Evolutionary conservation across 164 flowering plant genomes (phyloP).

Genomic region (Annona squamosa): DNA sequence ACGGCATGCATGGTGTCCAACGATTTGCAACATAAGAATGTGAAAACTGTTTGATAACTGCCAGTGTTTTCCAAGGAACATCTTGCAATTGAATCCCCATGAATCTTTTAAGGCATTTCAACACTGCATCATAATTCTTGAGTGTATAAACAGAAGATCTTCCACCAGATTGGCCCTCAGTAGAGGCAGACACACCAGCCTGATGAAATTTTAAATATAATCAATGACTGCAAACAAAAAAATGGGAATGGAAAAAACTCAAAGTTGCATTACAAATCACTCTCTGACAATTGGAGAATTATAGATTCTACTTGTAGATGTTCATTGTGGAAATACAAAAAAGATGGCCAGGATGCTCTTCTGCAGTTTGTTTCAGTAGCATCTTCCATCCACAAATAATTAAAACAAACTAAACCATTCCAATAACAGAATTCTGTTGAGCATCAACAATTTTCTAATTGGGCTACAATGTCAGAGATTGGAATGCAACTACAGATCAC

Average conservation of each 20-base stretch:
- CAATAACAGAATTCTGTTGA: no score
- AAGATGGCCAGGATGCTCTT: no score
- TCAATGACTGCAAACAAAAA: not conserved
- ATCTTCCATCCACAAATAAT: no score
- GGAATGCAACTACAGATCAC: no score
- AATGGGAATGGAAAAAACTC: not conserved
- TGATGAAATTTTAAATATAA: constrained; percentile 17
- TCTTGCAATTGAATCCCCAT: constrained; percentile 52
- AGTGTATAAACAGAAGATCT: constrained; percentile 63
- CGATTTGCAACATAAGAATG: constrained; percentile 40
- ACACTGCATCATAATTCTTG: constrained; percentile 53
- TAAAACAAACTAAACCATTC: no score
- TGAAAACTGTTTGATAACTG: constrained; percentile 57
- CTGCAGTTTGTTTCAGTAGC: no score
- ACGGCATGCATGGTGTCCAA: constrained; percentile 88
- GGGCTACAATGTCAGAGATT: no score
- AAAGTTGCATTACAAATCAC: not conserved
- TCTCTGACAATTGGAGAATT: not conserved
- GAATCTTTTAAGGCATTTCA: constrained; percentile 48
- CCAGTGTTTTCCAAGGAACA: constrained; percentile 66
- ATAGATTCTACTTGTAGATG: no score
- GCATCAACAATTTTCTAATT: no score
- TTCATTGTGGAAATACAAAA: no score
- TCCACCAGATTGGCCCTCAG: constrained; percentile 60
- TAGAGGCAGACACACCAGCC: constrained; percentile 58